Conservation (phyloP, 2,329 filamentous ascomycete species). For the Shiraia bambusicola region DNA sequence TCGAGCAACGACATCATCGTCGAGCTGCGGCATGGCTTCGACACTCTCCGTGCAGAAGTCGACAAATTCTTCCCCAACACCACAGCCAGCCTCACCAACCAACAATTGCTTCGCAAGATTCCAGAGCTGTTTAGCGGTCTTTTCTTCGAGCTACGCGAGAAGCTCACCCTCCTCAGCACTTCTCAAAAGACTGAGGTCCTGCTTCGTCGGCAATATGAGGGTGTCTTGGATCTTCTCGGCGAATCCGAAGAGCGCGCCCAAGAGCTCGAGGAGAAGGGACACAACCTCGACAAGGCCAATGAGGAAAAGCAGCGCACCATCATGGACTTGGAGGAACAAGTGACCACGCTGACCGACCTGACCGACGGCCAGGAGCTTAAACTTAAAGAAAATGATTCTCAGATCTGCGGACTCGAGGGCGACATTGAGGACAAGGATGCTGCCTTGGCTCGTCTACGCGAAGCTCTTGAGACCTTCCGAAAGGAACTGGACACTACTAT, state of each 20-base stretch:
- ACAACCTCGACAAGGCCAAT: slow-evolving; percentile 40
- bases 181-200: slow-evolving; percentile 42
- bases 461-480: slow-evolving; percentile 44
- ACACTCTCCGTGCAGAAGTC: slow-evolving; percentile 42
- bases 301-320: slow-evolving; percentile 43
- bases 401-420: slow-evolving; percentile 31
- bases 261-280: slow-evolving; percentile 40
- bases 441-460: slow-evolving; percentile 40
- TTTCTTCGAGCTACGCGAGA: slow-evolving; percentile 35
- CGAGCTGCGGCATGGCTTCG: slow-evolving; percentile 47
- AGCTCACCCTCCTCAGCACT: slow-evolving; percentile 27
- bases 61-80: slow-evolving; percentile 46
- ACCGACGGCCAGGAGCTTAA: slow-evolving; percentile 40
- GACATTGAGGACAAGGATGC: slow-evolving; percentile 39
- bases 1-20: slow-evolving; percentile 39
- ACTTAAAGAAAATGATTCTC: slow-evolving; percentile 30
- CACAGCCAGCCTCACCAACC: slow-evolving; percentile 42
- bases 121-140: slow-evolving; percentile 43
- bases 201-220: slow-evolving; percentile 39
- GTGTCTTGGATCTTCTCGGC: slow-evolving; percentile 31
- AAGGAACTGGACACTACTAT: slow-evolving; percentile 43
- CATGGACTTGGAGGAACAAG: slow-evolving; percentile 40
- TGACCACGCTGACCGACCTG: slow-evolving; percentile 26
- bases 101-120: slow-evolving; percentile 43
- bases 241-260: slow-evolving; percentile 38